Evolutionary conservation across 306 rosid species (phyloP).

Genomic region (Crataegus laevigata): DNA sequence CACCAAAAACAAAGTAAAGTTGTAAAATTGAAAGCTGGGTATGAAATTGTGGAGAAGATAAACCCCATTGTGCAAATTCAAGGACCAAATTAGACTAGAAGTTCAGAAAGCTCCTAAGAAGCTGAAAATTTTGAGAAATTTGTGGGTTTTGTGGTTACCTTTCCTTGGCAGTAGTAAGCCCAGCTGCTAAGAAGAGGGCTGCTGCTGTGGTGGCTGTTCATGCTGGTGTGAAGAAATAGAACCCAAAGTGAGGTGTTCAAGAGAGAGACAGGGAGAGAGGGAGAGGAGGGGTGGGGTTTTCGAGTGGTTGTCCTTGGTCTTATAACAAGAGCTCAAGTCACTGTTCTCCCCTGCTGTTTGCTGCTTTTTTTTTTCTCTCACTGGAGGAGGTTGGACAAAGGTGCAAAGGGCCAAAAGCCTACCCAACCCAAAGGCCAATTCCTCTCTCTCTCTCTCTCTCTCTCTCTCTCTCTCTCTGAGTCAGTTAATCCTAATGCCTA

Average conservation of each 20-base stretch:
- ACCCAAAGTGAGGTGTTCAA: constrained; percentile 5
- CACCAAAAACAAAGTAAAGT: background rate
- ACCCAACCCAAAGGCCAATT: constrained; percentile 13
- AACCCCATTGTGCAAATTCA: constrained; percentile 17
- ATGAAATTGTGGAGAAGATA: background rate
- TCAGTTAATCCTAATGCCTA: constrained; percentile 1
- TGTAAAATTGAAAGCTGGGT: background rate
- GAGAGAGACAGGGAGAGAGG: background rate
- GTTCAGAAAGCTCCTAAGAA: background rate
- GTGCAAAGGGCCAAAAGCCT: constrained; percentile 38
- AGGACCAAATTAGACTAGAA: background rate
- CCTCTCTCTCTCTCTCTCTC: constrained; percentile 3
- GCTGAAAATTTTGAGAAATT: background rate
- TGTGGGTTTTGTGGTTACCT: constrained; percentile 31
- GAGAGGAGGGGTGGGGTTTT: constrained; percentile 22
- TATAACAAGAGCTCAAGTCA: constrained; percentile 36
- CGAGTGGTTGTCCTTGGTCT: constrained; percentile 24
- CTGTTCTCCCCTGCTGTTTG: constrained; percentile 24
- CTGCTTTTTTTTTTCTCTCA: constrained; percentile 24
- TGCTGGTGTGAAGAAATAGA: background rate
- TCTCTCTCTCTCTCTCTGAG: background rate
- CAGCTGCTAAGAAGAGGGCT: constrained; percentile 41
- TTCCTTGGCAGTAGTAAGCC: constrained; percentile 65
- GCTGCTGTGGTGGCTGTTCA: constrained; percentile 33
- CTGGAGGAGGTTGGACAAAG: constrained; percentile 32